Evolutionary conservation across 371 early-diverging fungal species (phyloP).

Genomic region (Mortierella sp.): DNA sequence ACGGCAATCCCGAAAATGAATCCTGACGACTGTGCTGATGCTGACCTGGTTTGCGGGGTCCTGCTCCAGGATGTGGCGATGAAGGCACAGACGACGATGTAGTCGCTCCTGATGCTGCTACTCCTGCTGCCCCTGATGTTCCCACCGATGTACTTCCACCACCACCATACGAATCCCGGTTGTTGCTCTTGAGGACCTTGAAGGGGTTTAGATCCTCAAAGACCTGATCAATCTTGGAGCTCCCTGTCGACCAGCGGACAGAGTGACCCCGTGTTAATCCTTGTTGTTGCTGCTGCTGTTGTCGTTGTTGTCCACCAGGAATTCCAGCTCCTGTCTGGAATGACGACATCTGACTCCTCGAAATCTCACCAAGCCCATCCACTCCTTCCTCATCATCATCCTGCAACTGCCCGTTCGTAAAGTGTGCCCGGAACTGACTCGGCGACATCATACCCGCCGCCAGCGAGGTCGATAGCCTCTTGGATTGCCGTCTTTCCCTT

Average conservation of each 20-base stretch:
- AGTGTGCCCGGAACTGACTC: conserved; percentile 44
- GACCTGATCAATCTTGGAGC: conserved; percentile 28
- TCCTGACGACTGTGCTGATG: conserved; percentile 20
- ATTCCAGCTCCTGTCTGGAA: background rate
- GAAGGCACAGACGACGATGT: background rate
- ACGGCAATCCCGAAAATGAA: conserved; percentile 40
- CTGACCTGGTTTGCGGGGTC: background rate
- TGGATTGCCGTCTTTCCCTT: conserved; percentile 13
- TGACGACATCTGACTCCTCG: conserved; percentile 1
- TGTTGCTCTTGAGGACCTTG: conserved; percentile 18
- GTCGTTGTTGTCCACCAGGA: background rate
- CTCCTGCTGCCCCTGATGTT: background rate
- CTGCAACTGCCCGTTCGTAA: conserved; percentile 32
- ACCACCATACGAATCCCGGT: conserved; percentile 2
- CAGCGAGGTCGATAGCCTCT: conserved; percentile 20
- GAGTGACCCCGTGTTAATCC: conserved; percentile 14
- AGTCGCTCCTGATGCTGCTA: background rate
- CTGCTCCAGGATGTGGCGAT: background rate
- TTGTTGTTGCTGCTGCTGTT: background rate
- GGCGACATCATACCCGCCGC: conserved; percentile 28
- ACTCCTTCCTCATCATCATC: conserved; percentile 28
- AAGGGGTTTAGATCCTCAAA: conserved; percentile 48
- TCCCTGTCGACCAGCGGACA: conserved; percentile 28
- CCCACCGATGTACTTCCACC: conserved; percentile 2
- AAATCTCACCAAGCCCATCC: conserved; percentile 5